phyloP scores from a whole-genome alignment of 2,329 filamentous ascomycete species.

The Monosporascus sp. region DNA sequence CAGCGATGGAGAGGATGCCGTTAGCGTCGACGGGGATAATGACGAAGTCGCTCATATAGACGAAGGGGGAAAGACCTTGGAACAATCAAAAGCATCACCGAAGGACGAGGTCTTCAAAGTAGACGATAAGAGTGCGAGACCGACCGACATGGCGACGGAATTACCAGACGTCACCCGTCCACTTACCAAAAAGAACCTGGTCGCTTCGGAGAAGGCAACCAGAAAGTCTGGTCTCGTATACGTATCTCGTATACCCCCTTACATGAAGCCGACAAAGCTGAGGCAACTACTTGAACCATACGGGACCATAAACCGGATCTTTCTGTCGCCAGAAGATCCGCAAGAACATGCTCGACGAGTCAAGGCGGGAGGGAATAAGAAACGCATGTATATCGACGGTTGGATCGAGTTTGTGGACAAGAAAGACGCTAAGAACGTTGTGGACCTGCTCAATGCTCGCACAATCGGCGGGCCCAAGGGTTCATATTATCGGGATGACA shows the following conservation, averaged over 20 bases:
- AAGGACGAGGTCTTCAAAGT: conserved; percentile 11
- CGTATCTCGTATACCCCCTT: conserved; percentile 77
- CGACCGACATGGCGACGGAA: conserved; percentile 27
- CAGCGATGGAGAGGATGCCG: conserved; percentile 23
- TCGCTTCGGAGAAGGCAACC: conserved; percentile 57
- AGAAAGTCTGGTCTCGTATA: conserved; percentile 77
- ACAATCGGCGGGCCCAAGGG: conserved; percentile 81
- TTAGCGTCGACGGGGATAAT: conserved; percentile 26
- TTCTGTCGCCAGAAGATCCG: conserved; percentile 71
- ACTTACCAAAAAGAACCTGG: conserved; percentile 62
- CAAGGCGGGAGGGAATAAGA: conserved; percentile 73
- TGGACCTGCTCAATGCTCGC: conserved; percentile 69
- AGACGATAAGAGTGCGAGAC: conserved; percentile 15
- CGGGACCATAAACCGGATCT: conserved; percentile 48
- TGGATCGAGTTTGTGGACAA: conserved; percentile 82
- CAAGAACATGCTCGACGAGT: conserved; percentile 61
- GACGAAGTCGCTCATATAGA: conserved; percentile 20
- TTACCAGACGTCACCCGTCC: conserved; percentile 47
- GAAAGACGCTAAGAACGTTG: conserved; percentile 69
- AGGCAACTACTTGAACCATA: neutral
- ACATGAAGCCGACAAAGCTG: conserved; percentile 79
- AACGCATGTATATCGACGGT: conserved; percentile 74
- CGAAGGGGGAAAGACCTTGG: conserved; percentile 10
- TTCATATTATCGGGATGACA: conserved; percentile 76
- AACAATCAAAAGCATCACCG: conserved; percentile 16